Evolutionary conservation across 306 rosid genomes (phyloP), one percentile per base, ranked within the genome.

Genomic region (Hippophae tibetana): DNA sequence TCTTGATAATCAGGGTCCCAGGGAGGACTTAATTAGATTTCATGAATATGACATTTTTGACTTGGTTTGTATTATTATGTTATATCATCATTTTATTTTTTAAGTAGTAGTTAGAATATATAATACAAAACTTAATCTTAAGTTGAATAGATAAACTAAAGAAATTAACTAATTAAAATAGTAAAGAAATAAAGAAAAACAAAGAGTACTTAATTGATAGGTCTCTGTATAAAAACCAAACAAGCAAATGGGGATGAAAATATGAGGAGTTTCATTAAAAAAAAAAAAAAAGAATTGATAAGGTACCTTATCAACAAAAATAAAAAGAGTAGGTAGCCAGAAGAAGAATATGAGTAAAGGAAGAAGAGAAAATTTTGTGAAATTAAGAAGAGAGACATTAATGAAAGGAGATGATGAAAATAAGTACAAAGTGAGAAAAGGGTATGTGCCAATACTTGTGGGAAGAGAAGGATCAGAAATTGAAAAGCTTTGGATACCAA

Each of bases 361-460:
- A 18, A 18, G 23, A 18, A 18, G 23, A 18, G 23, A 18, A 18
- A 18, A 18, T 18, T 18, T 0, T 18, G 23, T 18, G 23, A 18
- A 18, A 18, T 18, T 18, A 18, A 18, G 23, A 18, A 18, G 23
- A 18, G 23, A 18, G 23, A 18, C 23, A 12, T 7, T 7, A 31
- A 0, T 6, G 48, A 47, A 1, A 13, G 50, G 25, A 3, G 53
- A 5, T 43, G 49, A 52, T 9, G 3, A 6, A 2, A 9, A 1
- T 23, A 9, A 61, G 58, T 10, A 7, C 23, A 55, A 13, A 41
- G 61, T 5, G 43, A 69, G 79, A 42, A 78, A 62, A 60, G 84
- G 84, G n/a, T 56, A 65, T 11, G 74, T 79, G 11, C 84, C 79
- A n/a, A 42, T 79, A 62, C 51, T 69, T 9, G 81, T 75, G n/a